Base-by-base conservation (phyloP, 108 stramenopile species). In the Ochromonas danica region DNA sequence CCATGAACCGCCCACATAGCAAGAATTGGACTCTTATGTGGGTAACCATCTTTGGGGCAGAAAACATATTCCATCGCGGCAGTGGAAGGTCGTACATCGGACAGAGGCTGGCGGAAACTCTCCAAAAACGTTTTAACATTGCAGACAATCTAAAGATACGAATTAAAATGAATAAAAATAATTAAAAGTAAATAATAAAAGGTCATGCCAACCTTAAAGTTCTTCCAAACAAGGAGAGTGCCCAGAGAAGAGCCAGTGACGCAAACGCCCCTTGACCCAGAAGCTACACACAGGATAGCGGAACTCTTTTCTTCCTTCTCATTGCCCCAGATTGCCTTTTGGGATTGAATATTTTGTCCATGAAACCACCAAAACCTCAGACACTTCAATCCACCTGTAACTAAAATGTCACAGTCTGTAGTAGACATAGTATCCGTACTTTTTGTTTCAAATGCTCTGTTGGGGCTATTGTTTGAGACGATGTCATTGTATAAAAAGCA, bases 321-420 rank as follows among this genome's bases (percentile, higher is more conserved):
- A 25, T 42, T 28, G 6, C 45, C 43, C 72, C 72, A 75, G 27
- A 57, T 17, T 6, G n/a, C 43, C 10, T 25, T 75, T 33, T 75
- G 72, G 10, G 72, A 75, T 14, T 42, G 43, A 41, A 60, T 22
- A 36, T 75, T 75, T 25, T 75, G 72, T 60, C 72, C 72, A 6
- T 60, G 72, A 6, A 6, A 75, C 40, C 40, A 75, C 72, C 72
- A 75, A 41, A 75, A 75, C 40, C 6, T 42, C 30, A 75, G 25
- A 36, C 6, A 33, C 40, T 41, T 27, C 14, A 14, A 17, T 3
- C 72, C 72, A 36, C 72, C 72, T 6, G 72, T 75, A 41, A 75
- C 72, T 6, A 75, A 10, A n/a, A 75, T 27, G 14, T 75, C 72
- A 6, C 35, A 14, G 31, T 27, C 40, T 36, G 36, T 22, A 28